Evolutionary conservation across 306 rosid genomes (phyloP), one percentile per base, ranked within the genome.

Genomic region (Vicia sativa): DNA sequence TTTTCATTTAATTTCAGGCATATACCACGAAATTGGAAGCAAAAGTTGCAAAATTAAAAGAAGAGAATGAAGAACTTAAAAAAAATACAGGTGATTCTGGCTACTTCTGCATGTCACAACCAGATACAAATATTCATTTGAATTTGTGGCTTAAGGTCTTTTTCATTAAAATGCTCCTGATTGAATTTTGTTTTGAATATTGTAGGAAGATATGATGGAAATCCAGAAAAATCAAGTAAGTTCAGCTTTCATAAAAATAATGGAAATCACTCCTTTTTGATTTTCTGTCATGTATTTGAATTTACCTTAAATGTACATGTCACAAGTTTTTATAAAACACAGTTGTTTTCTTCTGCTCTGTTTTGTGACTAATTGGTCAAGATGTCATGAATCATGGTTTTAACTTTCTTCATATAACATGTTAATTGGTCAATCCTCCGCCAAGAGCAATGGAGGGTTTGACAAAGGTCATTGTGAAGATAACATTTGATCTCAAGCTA

Each of bases 21-120:
- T 88, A 95, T 75, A 95, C 97, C 43, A 87, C 79, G 95, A 97
- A 95, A 76, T 73, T 90, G 87, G 99, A 95, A 89, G 92, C 89
- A 58, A 96, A 95, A 81, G 89, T 95, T 73, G 87, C 90, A 34
- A 87, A 87, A 77, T 75, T 95, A 35, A 95, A 93, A 80, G 96
- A 88, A 85, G 97, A 90, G 73, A 90, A 95, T 68, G 68, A 95
- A 74, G 87, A 85, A 34, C 79, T 95, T 79, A 76, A 44, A 85
- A 81, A 79, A 64, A 95, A 88, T n/a, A 69, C 96, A 88, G 91
- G 98, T 89, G 79, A 58, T 52, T 72, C 54, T 58, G 46, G 41
- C 16, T 16, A 49, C 41, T 75, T 35, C 64, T 52, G 37, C 28
- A 48, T 71, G 49, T 37, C 46, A 19, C 6, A 59, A 4, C 4